phyloP scores from a whole-genome alignment of 2,329 filamentous ascomycete species.

The Zalaria obscura region DNA sequence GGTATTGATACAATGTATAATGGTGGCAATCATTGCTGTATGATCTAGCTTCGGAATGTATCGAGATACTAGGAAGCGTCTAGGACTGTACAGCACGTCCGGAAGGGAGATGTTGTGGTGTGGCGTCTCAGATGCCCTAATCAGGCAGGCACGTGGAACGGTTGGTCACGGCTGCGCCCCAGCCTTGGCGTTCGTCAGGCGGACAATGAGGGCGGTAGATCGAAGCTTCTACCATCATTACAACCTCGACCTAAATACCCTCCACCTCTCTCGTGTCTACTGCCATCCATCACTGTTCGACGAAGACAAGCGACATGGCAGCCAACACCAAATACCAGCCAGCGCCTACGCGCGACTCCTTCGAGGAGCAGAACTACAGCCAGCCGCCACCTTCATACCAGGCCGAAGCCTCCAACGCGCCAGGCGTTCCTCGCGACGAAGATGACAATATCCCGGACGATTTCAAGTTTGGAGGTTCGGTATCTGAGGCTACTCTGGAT shows the following conservation, averaged over 20 bases:
- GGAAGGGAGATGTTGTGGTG: no score
- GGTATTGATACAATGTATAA: no score
- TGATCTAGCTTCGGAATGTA: no score
- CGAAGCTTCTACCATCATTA: not conserved
- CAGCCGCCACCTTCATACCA: slow-evolving; percentile 77
- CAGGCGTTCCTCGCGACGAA: slow-evolving; percentile 52
- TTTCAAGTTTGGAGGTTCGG: slow-evolving; percentile 95
- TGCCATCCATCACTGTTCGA: not conserved
- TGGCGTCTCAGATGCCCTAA: no score
- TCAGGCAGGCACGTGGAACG: no score
- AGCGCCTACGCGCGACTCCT: slow-evolving; percentile 74
- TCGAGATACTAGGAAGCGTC: no score
- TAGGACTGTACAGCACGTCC: no score
- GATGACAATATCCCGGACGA: slow-evolving; percentile 91
- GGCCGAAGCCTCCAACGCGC: slow-evolving; percentile 41
- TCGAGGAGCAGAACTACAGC: slow-evolving; percentile 55
- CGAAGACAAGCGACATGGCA: slow-evolving; percentile 39
- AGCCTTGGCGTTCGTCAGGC: not conserved
- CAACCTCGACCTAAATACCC: not conserved
- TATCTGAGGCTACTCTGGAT: slow-evolving; percentile 85
- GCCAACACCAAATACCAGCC: slow-evolving; percentile 68
- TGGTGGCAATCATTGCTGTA: no score
- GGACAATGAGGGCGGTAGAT: not conserved
- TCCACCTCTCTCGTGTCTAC: not conserved
- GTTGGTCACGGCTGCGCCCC: no score